Evolutionary conservation across 148 eudicot genomes (phyloP).

Genomic region (Rhododendron ferrugineum): DNA sequence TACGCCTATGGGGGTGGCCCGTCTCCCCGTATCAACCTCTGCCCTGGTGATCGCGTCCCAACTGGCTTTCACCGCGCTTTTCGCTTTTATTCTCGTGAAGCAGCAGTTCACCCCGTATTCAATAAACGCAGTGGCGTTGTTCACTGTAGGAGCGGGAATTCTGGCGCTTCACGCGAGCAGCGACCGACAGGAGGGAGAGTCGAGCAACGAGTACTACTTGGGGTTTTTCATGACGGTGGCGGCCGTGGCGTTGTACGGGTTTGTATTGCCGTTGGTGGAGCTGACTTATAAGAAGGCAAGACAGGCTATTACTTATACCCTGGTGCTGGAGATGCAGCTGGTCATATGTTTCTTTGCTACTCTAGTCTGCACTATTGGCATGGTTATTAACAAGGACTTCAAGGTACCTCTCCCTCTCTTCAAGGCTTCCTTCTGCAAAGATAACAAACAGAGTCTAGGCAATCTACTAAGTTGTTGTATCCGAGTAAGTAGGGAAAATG

Average conservation of each 20-base stretch:
- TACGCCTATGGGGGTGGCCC: constrained; percentile 58
- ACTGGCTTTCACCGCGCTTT: constrained; percentile 52
- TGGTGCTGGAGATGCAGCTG: constrained; percentile 64
- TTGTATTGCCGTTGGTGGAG: constrained; percentile 53
- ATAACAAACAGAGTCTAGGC: too few species aligned
- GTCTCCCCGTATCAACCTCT: constrained; percentile 59
- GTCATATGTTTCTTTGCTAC: constrained; percentile 56
- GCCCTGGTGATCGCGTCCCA: constrained; percentile 56
- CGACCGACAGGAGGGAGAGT: constrained; percentile 37
- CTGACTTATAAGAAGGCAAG: constrained; percentile 36
- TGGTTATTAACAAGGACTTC: constrained; percentile 52
- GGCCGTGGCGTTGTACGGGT: constrained; percentile 43
- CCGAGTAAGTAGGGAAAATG: too few species aligned
- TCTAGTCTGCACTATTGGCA: constrained; percentile 44
- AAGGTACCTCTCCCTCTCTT: constrained; percentile 17
- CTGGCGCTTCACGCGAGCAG: constrained; percentile 46
- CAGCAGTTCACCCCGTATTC: constrained; percentile 61
- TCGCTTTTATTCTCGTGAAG: constrained; percentile 47
- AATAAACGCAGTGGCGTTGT: constrained; percentile 47
- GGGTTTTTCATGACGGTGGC: constrained; percentile 53
- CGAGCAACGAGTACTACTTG: constrained; percentile 23
- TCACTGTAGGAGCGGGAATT: constrained; percentile 50
- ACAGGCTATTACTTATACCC: constrained; percentile 30
- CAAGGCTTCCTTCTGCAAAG: too few species aligned
- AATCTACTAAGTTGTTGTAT: too few species aligned